Conservation (phyloP, 257 asterid species). For the Primulina tabacum region DNA sequence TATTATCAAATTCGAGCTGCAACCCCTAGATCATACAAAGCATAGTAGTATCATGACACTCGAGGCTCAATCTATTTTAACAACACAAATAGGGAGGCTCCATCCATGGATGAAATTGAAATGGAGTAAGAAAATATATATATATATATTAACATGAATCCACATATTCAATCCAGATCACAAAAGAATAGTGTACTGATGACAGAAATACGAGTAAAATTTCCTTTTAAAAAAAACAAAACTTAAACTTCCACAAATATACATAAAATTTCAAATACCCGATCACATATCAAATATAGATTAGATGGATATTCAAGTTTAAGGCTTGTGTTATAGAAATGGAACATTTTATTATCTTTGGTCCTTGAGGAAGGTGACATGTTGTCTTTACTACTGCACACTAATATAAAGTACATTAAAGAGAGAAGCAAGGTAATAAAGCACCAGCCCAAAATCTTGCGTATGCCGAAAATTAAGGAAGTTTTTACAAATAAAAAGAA, state of each 20-base stretch:
- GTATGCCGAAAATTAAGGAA: not conserved
- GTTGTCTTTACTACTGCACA: not conserved
- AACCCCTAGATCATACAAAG: too few relatives aligned
- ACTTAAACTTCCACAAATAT: not conserved
- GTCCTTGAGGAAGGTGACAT: not conserved
- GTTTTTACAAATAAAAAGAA: not conserved
- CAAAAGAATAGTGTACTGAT: too few relatives aligned
- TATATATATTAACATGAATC: too few relatives aligned
- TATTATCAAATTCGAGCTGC: too few relatives aligned
- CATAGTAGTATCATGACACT: too few relatives aligned
- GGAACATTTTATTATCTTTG: not conserved
- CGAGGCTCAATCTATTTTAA: too few relatives aligned
- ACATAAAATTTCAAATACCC: not conserved
- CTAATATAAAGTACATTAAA: not conserved
- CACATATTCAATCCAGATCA: too few relatives aligned
- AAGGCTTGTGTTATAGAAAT: not conserved
- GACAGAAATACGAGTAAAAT: too few relatives aligned
- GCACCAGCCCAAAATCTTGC: not conserved
- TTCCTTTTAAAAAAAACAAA: not conserved
- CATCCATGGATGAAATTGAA: too few relatives aligned
- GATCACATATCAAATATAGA: not conserved
- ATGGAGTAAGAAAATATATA: too few relatives aligned
- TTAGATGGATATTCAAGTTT: not conserved
- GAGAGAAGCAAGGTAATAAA: not conserved
- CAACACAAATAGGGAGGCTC: too few relatives aligned